These are phyloP conservation scores for Cicer cuneatum DNA, from an alignment of 306 rosid species.

Conservation along the genomic window DNA sequence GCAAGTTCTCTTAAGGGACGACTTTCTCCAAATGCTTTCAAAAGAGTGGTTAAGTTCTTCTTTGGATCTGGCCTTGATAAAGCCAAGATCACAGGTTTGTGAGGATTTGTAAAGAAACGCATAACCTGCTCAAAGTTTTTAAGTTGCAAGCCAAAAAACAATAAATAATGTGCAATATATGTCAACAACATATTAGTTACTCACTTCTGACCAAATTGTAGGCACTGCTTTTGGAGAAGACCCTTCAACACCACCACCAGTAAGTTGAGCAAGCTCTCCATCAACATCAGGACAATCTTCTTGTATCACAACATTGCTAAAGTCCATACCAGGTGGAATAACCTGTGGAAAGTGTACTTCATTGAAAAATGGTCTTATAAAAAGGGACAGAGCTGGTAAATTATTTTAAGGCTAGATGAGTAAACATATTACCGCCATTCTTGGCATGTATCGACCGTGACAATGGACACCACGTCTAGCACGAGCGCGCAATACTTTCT, in stretches of 20 bases:
- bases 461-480: slow-evolving; percentile 81
- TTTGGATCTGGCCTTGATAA: slow-evolving; percentile 92
- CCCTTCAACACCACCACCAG: slow-evolving; percentile 53
- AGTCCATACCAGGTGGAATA: slow-evolving; percentile 95
- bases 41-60: slow-evolving; percentile 84
- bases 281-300: slow-evolving; percentile 76
- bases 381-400: too few relatives aligned
- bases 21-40: slow-evolving; percentile 89
- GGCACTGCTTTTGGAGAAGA: slow-evolving; percentile 78
- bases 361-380: not conserved
- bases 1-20: slow-evolving; percentile 84
- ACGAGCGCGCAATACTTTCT: slow-evolving; percentile 87
- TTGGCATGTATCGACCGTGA: slow-evolving; percentile 89
- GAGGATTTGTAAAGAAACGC: slow-evolving; percentile 89
- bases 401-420: not conserved
- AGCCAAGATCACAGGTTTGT: slow-evolving; percentile 90
- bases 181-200: slow-evolving; percentile 44
- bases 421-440: slow-evolving; percentile 79
- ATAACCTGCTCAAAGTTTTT: slow-evolving; percentile 59
- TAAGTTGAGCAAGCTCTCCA: slow-evolving; percentile 65
- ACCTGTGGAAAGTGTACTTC: slow-evolving; percentile 58
- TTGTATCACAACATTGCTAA: slow-evolving; percentile 75
- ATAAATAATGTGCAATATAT: not conserved
- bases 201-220: slow-evolving; percentile 81
- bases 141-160: slow-evolving; percentile 20